Evolutionary conservation across 768 basidiomycete species (phyloP).

Genomic region (Termitomyces sp.): DNA sequence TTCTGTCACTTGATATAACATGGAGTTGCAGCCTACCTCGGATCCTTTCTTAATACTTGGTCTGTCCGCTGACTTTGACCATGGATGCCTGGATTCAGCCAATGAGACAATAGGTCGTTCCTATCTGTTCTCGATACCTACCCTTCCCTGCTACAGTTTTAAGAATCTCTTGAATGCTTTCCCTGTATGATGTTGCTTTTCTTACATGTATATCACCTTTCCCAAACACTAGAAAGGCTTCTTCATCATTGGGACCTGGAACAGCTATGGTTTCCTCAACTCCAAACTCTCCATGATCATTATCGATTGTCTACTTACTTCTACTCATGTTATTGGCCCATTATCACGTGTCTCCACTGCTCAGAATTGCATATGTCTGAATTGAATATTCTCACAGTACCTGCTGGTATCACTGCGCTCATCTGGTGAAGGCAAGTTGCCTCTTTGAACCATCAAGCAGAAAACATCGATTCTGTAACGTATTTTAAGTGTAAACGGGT

Average conservation of each 20-base stretch:
- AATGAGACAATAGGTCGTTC: not conserved
- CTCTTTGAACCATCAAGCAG: not conserved
- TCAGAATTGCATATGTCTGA: not conserved
- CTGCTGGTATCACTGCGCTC: not conserved
- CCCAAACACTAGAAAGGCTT: not conserved
- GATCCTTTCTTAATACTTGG: not conserved
- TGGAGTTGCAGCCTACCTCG: no score
- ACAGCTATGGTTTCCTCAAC: not conserved
- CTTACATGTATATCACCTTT: not conserved
- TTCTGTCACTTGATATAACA: not conserved
- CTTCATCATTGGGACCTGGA: no score
- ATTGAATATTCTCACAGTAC: not conserved
- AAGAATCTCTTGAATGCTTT: not conserved
- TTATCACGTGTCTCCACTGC: not conserved
- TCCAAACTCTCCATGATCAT: not conserved
- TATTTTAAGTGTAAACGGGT: not conserved
- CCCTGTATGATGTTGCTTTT: not conserved
- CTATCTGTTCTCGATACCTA: no score
- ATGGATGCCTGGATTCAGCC: not conserved
- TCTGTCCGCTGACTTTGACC: no score
- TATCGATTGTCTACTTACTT: no score
- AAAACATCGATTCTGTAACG: not conserved
- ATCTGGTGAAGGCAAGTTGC: not conserved
- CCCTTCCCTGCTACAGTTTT: no score
- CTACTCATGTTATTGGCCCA: no score